Evolutionary conservation across 2,329 filamentous ascomycete genomes (phyloP).

Genomic region (Alternaria gaisen): DNA sequence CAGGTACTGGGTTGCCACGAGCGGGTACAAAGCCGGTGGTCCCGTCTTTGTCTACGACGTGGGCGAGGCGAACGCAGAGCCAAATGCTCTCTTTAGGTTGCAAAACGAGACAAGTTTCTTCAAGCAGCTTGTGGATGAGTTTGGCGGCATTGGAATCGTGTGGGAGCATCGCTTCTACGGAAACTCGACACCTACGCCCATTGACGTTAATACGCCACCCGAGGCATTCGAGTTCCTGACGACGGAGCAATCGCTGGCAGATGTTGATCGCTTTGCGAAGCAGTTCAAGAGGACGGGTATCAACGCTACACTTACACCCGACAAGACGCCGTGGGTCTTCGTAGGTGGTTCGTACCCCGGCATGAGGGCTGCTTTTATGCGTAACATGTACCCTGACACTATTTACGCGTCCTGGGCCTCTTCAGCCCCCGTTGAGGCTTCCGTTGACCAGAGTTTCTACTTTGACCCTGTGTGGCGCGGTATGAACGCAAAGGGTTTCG

Average conservation of each 20-base stretch:
- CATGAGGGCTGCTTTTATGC: slow-evolving; percentile 52
- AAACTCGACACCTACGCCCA: slow-evolving; percentile 49
- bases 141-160: slow-evolving; percentile 49
- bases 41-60: slow-evolving; percentile 53
- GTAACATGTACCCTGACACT: slow-evolving; percentile 50
- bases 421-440: slow-evolving; percentile 56
- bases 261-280: slow-evolving; percentile 52
- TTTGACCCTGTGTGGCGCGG: slow-evolving; percentile 61
- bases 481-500: slow-evolving; percentile 53
- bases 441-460: slow-evolving; percentile 61
- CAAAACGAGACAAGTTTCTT: slow-evolving; percentile 46
- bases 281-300: slow-evolving; percentile 51
- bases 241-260: slow-evolving; percentile 54
- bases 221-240: slow-evolving; percentile 50
- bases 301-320: slow-evolving; percentile 45
- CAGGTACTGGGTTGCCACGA: slow-evolving; percentile 49
- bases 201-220: slow-evolving; percentile 43
- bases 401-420: slow-evolving; percentile 50
- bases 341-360: slow-evolving; percentile 51
- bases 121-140: slow-evolving; percentile 49
- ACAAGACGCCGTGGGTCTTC: slow-evolving; percentile 51
- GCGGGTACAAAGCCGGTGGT: slow-evolving; percentile 46
- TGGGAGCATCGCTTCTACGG: slow-evolving; percentile 56
- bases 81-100: slow-evolving; percentile 36
- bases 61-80: slow-evolving; percentile 45